Conservation (phyloP, 192 early-diverging fungal species). For the Coemansia sp. region DNA sequence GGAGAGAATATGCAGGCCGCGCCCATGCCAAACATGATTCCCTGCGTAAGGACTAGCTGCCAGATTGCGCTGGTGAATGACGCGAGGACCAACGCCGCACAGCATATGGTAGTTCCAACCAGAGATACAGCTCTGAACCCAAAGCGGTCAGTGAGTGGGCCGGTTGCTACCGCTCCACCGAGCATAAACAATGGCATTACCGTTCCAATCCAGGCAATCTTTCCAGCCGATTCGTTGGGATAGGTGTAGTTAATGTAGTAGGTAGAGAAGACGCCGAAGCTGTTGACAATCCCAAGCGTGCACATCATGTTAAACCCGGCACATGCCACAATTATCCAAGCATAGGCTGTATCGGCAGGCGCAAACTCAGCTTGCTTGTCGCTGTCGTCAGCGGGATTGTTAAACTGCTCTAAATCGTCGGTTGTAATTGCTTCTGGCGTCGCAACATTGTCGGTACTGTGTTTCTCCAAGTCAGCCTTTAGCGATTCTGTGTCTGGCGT, state of each 20-base stretch:
- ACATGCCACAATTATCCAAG: slow-evolving; percentile 43
- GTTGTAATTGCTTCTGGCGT: neutral
- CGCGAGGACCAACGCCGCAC: slow-evolving; percentile 18
- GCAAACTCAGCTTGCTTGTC: neutral
- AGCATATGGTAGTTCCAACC: slow-evolving; percentile 20
- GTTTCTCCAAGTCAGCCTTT: neutral
- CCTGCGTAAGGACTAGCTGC: slow-evolving; percentile 71
- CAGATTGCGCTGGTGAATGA: slow-evolving; percentile 51
- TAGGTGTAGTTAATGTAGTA: slow-evolving; percentile 42
- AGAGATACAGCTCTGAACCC: slow-evolving; percentile 21
- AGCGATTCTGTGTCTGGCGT: neutral
- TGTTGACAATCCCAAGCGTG: slow-evolving; percentile 34
- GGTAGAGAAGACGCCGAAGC: slow-evolving; percentile 41
- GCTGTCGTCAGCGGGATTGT: neutral
- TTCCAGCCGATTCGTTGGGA: slow-evolving; percentile 18
- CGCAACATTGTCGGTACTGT: neutral
- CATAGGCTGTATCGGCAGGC: slow-evolving; percentile 16
- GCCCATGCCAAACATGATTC: slow-evolving; percentile 69
- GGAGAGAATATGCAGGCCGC: slow-evolving; percentile 64
- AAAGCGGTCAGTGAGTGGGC: slow-evolving; percentile 34
- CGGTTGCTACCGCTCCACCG: slow-evolving; percentile 25
- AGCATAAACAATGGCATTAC: slow-evolving; percentile 33
- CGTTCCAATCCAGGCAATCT: slow-evolving; percentile 41
- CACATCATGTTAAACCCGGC: slow-evolving; percentile 29
- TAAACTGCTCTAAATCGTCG: neutral